phyloP scores from a whole-genome alignment of 1,139 yeast genomes.

The Lipomyces yarrowii region DNA sequence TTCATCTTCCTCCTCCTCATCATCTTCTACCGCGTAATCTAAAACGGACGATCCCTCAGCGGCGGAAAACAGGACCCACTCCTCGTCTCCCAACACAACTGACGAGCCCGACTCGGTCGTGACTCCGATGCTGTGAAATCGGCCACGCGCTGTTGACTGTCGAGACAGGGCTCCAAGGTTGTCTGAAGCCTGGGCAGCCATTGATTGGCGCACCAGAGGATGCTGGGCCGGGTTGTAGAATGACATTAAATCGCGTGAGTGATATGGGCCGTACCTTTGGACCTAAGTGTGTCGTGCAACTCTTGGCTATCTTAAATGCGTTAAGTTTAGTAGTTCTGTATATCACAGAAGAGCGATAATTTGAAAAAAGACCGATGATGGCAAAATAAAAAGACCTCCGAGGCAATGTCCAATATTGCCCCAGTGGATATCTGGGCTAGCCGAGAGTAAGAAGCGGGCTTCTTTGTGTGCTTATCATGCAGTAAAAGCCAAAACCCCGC shows the following conservation, averaged over 20 bases:
- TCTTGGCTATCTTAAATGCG: not conserved
- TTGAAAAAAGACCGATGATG: not conserved
- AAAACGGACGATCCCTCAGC: constrained; percentile 20
- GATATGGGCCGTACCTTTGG: not conserved
- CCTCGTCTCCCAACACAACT: constrained; percentile 30
- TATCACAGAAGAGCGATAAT: too few species aligned
- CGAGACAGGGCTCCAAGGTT: not conserved
- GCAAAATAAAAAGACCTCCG: not conserved
- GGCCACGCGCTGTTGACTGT: not conserved
- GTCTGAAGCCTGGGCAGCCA: not conserved
- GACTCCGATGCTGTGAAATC: not conserved
- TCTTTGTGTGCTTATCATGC: not conserved
- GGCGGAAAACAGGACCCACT: constrained; percentile 41
- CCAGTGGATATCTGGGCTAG: not conserved
- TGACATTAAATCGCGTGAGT: constrained; percentile 12
- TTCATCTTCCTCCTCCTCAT: constrained; percentile 17
- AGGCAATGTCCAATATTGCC: not conserved
- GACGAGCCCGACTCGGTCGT: constrained; percentile 6
- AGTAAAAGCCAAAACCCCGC: not conserved
- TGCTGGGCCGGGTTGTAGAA: constrained; percentile 29
- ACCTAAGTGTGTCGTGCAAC: not conserved
- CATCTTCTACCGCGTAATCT: constrained; percentile 10
- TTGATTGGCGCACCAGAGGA: constrained; percentile 20
- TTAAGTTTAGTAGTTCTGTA: not conserved
- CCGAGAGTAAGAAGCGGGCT: not conserved